Evolutionary conservation across 352 stramenopile genomes (phyloP).

Genomic region (Phytopythium litorale): DNA sequence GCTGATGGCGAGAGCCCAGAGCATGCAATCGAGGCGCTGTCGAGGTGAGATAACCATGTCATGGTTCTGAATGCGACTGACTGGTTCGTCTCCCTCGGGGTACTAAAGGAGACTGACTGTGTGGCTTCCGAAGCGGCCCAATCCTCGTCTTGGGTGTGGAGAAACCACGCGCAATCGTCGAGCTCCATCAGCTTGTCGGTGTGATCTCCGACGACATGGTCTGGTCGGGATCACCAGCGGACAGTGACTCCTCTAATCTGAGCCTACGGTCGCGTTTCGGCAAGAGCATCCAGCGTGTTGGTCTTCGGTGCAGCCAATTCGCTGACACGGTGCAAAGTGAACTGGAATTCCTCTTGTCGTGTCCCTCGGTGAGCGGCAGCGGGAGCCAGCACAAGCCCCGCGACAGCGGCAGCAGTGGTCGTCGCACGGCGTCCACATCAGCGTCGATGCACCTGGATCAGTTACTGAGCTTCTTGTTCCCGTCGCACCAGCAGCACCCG

Average conservation of each 20-base stretch:
- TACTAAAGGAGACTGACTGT: not conserved
- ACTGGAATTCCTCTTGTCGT: slow-evolving; percentile 36
- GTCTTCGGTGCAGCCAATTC: slow-evolving; percentile 37
- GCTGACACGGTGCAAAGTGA: slow-evolving; percentile 31
- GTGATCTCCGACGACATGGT: slow-evolving; percentile 13
- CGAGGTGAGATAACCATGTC: slow-evolving; percentile 1
- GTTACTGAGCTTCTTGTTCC: slow-evolving; percentile 77
- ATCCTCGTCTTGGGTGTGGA: slow-evolving; percentile 41
- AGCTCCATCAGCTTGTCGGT: slow-evolving; percentile 54
- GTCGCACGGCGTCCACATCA: slow-evolving; percentile 2
- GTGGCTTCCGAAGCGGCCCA: slow-evolving; percentile 19
- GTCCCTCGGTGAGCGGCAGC: slow-evolving; percentile 2
- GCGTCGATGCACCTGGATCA: slow-evolving; percentile 43
- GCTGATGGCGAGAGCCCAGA: slow-evolving; percentile 16
- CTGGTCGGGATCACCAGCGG: not conserved
- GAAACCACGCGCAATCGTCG: slow-evolving; percentile 38
- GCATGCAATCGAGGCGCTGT: slow-evolving; percentile 21
- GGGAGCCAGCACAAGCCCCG: not conserved
- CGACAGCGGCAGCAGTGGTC: not conserved
- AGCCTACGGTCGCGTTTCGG: slow-evolving; percentile 41
- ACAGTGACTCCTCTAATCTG: not conserved
- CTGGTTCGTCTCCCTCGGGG: not conserved
- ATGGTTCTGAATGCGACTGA: not conserved
- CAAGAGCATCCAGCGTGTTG: slow-evolving; percentile 26
- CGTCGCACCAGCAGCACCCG: slow-evolving; percentile 64